A percentile compares a stretch with the other conserved stretches of the same genome.
Evolutionary conservation across 352 stramenopile species (phyloP).

Genomic region (Globisporangium paddicum): DNA sequence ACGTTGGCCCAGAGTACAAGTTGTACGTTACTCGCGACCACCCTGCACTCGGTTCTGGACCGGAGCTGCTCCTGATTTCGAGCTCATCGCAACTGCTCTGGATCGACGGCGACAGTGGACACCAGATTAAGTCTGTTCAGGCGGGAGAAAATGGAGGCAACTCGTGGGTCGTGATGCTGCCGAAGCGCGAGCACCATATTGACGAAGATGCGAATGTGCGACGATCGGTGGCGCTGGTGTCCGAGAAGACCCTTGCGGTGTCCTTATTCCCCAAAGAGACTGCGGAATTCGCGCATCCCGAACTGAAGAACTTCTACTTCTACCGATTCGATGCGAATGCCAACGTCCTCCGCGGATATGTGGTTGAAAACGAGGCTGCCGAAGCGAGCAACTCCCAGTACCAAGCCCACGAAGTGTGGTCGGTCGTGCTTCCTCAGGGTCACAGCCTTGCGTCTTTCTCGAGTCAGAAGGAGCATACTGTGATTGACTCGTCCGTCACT

Average conservation of each 20-base stretch:
- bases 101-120: slow-evolving; percentile 68
- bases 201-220: slow-evolving; percentile 51
- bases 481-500: slow-evolving; percentile 74
- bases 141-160: slow-evolving; percentile 13
- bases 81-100: slow-evolving; percentile 56
- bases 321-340: slow-evolving; percentile 53
- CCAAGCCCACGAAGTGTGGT: slow-evolving; percentile 54
- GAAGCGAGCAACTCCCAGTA: slow-evolving; percentile 20
- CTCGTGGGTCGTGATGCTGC: slow-evolving; percentile 67
- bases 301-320: slow-evolving; percentile 77
- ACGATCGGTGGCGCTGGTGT: slow-evolving; percentile 57
- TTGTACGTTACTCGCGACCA: slow-evolving; percentile 78
- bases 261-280: slow-evolving; percentile 50
- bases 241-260: slow-evolving; percentile 42
- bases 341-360: slow-evolving; percentile 54
- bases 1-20: slow-evolving; percentile 62
- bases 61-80: slow-evolving; percentile 67
- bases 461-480: slow-evolving; percentile 50
- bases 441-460: slow-evolving; percentile 52
- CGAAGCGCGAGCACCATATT: slow-evolving; percentile 68
- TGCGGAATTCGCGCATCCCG: slow-evolving; percentile 34
- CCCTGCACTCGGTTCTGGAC: slow-evolving; percentile 59
- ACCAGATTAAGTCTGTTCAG: slow-evolving; percentile 30
- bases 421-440: slow-evolving; percentile 57
- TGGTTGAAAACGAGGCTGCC: slow-evolving; percentile 30